These are phyloP conservation scores for Globisporangium middletonii DNA, from an alignment of 352 stramenopile species.

Conservation along the genomic window DNA sequence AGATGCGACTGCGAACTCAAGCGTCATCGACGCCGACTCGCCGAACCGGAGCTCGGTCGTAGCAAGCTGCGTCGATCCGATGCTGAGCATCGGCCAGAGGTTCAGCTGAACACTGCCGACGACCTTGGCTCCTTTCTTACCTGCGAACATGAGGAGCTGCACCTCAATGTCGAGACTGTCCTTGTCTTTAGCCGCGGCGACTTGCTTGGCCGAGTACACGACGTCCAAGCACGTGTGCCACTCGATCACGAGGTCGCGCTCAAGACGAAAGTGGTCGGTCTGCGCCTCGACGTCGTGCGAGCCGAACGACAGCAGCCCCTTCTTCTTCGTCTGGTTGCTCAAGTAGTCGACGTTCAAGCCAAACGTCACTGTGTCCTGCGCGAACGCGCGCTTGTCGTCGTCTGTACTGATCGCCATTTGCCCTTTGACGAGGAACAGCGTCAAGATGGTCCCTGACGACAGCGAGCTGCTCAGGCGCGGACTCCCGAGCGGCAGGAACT, in stretches of 20 bases:
- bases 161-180: slow-evolving; percentile 27
- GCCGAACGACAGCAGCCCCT: slow-evolving; percentile 14
- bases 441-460: slow-evolving; percentile 18
- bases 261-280: slow-evolving; percentile 6
- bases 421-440: slow-evolving; percentile 21
- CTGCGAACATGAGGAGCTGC: slow-evolving; percentile 10
- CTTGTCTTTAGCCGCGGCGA: slow-evolving; percentile 22
- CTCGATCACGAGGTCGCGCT: slow-evolving; percentile 3
- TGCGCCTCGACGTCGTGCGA: slow-evolving; percentile 11
- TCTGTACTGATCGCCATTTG: slow-evolving; percentile 5
- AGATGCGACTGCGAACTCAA: slow-evolving; percentile 21
- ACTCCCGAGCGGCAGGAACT: slow-evolving; percentile 19
- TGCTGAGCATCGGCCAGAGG: slow-evolving; percentile 13
- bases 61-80: background rate
- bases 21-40: slow-evolving; percentile 15
- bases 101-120: slow-evolving; percentile 32
- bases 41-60: slow-evolving; percentile 20
- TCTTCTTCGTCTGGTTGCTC: slow-evolving; percentile 22
- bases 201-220: slow-evolving; percentile 17
- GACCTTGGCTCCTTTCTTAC: slow-evolving; percentile 12
- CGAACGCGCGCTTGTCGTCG: slow-evolving; percentile 1
- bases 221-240: slow-evolving; percentile 21
- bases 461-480: slow-evolving; percentile 9
- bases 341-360: slow-evolving; percentile 15
- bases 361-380: slow-evolving; percentile 1